Conservation (phyloP, 345 rosid species). For the Brassica napus region Da-Ae NC_063448.1:9458501-9459000, state of each 20-base stretch:
- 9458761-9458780: not conserved
- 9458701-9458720: not conserved
- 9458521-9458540: slow-evolving; percentile 29
- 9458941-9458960: slow-evolving; percentile 22
- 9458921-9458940: slow-evolving; percentile 18
- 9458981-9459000: slow-evolving; percentile 6
- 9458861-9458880: slow-evolving; percentile 32
- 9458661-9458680: not conserved
- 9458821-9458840: slow-evolving; percentile 14
- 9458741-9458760: not conserved
- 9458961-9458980: slow-evolving; percentile 20
- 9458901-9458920: slow-evolving; percentile 29
- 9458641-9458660: not conserved
- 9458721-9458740: not conserved
- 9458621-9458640: slow-evolving; percentile 1
- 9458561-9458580: slow-evolving; percentile 6
- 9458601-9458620: not conserved
- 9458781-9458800: not conserved
- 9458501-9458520: slow-evolving; percentile 15
- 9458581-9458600: not conserved
- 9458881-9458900: slow-evolving; percentile 34
- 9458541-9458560: slow-evolving; percentile 24
- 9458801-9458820: not conserved
- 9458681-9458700: not conserved
- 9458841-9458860: slow-evolving; percentile 22